A percentile compares a stretch with the other conserved stretches of the same genome.
These are phyloP conservation scores for Pholiota adiposa DNA, from an alignment of 1,284 basidiomycete species.

Conservation along the genomic window DNA sequence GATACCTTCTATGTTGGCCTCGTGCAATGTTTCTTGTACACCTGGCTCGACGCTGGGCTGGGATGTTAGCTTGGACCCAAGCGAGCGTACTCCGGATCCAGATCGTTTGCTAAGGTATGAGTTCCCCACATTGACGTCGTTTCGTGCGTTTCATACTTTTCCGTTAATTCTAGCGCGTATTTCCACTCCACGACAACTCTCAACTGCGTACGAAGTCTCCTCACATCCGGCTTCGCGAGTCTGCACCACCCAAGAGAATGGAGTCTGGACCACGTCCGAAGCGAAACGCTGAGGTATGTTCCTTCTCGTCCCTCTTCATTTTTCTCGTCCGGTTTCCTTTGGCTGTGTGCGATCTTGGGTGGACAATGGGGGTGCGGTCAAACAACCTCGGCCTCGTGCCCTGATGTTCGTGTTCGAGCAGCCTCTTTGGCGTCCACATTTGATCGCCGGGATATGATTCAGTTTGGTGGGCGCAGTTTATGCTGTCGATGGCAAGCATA, in stretches of 20 bases:
- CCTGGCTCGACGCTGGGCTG: not conserved
- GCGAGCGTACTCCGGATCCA: constrained; percentile 87
- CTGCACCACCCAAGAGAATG: constrained; percentile 91
- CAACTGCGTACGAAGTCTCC: constrained; percentile 88
- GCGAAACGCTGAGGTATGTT: constrained; percentile 16
- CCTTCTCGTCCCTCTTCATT: not conserved
- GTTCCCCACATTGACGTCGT: not conserved
- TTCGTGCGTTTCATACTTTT: not conserved
- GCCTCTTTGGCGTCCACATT: too few relatives aligned
- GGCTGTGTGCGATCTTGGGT: too few relatives aligned
- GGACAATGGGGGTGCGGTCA: not conserved
- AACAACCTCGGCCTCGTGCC: not conserved
- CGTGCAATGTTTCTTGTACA: not conserved
- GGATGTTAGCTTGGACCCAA: constrained; percentile 62
- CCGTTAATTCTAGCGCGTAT: constrained; percentile 78
- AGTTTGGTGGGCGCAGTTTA: not conserved
- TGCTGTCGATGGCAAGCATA: not conserved
- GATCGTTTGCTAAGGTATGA: constrained; percentile 78
- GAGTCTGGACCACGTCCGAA: constrained; percentile 90
- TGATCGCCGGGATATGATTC: constrained; percentile 3
- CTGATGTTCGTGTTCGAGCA: not conserved
- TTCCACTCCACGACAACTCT: constrained; percentile 95
- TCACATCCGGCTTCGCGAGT: constrained; percentile 91
- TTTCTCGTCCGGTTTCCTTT: constrained; percentile 7
- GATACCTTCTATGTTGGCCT: not conserved